These are phyloP conservation scores for Neonectria punicea DNA, from an alignment of 2,329 filamentous ascomycete species.

Conservation along the genomic window DNA sequence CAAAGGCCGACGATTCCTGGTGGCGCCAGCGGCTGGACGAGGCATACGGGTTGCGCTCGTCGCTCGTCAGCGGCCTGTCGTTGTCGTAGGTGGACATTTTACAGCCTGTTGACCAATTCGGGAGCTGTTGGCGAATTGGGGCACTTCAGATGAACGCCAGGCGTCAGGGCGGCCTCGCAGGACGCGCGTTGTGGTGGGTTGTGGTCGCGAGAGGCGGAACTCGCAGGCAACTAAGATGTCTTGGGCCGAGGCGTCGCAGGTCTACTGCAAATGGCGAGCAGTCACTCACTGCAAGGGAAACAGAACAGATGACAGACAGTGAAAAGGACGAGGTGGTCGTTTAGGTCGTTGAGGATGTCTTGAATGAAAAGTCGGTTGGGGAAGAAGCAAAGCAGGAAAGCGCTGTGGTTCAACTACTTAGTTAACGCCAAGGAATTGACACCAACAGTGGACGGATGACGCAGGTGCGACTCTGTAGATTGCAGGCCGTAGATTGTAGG, in stretches of 20 bases:
- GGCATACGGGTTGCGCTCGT: constrained; percentile 62
- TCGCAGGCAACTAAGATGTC: constrained; percentile 25
- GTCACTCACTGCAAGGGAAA: not conserved
- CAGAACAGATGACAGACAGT: too few relatives aligned
- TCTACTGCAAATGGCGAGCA: not conserved
- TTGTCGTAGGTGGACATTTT: constrained; percentile 38
- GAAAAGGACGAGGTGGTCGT: not conserved
- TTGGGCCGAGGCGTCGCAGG: constrained; percentile 9
- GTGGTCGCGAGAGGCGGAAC: constrained; percentile 21
- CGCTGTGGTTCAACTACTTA: not conserved
- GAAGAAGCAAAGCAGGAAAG: not conserved
- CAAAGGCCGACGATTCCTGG: constrained; percentile 69
- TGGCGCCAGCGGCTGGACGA: constrained; percentile 71
- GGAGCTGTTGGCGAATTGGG: not conserved
- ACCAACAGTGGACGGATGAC: constrained; percentile 27
- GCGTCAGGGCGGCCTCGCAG: not conserved
- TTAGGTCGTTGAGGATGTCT: not conserved
- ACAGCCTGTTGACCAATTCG: constrained; percentile 9
- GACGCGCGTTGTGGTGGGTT: constrained; percentile 13
- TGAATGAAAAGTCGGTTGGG: not conserved
- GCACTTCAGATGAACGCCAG: not conserved
- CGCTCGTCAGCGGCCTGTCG: constrained; percentile 41
- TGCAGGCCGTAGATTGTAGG: not conserved
- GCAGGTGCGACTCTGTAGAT: constrained; percentile 34
- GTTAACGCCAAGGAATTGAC: not conserved